Conservation (phyloP, 1,284 basidiomycete species). For the Ustilago lituana region DNA sequence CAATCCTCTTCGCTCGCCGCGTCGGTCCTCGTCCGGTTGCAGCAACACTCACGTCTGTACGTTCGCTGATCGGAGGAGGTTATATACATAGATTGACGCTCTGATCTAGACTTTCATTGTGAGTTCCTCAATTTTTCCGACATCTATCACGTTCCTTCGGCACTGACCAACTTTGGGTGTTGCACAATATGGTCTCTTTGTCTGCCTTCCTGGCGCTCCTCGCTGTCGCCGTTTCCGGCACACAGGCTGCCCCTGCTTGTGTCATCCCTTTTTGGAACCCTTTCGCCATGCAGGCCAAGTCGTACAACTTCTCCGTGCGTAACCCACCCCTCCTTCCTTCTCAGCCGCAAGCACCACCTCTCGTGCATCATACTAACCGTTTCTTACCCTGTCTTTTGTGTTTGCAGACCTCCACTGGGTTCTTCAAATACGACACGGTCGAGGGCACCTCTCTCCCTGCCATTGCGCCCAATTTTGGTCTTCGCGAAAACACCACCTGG, state of each 20-base stretch:
- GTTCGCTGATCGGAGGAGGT: no score
- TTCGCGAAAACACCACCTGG: constrained; percentile 43
- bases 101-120: no score
- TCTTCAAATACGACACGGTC: constrained; percentile 40
- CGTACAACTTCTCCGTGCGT: constrained; percentile 37
- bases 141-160: no score
- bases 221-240: constrained; percentile 15
- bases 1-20: no score
- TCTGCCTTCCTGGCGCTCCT: constrained; percentile 26
- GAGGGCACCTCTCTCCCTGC: constrained; percentile 36
- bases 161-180: no score
- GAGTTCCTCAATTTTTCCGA: no score
- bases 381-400: no score
- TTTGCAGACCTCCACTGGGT: constrained; percentile 42
- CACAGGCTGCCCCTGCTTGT: constrained; percentile 26
- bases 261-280: constrained; percentile 20
- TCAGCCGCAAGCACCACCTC: no score
- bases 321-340: neutral
- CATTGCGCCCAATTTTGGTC: constrained; percentile 48
- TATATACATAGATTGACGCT: no score
- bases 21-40: no score
- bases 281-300: constrained; percentile 33
- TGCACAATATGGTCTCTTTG: constrained; percentile 14
- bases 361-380: no score
- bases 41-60: no score